Conservation (phyloP, 2,329 filamentous ascomycete genomes). For the Blumeriella jaapii region DNA sequence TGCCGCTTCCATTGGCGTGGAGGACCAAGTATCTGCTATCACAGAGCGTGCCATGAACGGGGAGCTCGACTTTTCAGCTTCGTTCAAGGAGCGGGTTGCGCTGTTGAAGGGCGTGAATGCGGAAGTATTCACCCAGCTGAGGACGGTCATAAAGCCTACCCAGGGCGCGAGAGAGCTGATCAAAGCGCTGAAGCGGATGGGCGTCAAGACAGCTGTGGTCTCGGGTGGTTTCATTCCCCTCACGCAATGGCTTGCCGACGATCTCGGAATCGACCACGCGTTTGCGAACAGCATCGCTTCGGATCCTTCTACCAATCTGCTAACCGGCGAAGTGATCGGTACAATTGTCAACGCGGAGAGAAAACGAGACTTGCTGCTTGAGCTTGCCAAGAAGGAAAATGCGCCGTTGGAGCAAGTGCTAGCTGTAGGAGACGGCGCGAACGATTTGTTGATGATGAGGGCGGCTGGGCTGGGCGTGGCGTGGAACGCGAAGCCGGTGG, state of each 20-base stretch:
- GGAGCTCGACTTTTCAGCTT: slow-evolving; percentile 82
- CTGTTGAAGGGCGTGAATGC: slow-evolving; percentile 72
- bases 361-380: slow-evolving; percentile 59
- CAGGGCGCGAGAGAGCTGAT: slow-evolving; percentile 68
- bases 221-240: slow-evolving; percentile 88
- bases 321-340: slow-evolving; percentile 64
- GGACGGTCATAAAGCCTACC: slow-evolving; percentile 66
- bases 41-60: slow-evolving; percentile 92
- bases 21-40: slow-evolving; percentile 73
- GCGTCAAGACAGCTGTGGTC: slow-evolving; percentile 79
- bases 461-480: slow-evolving; percentile 67
- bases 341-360: slow-evolving; percentile 65
- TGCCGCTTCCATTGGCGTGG: slow-evolving; percentile 72
- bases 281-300: slow-evolving; percentile 75
- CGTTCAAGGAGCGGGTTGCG: slow-evolving; percentile 67
- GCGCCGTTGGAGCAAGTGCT: slow-evolving; percentile 56
- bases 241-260: slow-evolving; percentile 71
- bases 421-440: slow-evolving; percentile 72
- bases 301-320: slow-evolving; percentile 38
- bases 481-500: slow-evolving; percentile 74
- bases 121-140: slow-evolving; percentile 68
- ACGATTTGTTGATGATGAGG: slow-evolving; percentile 71
- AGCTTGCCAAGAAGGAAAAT: slow-evolving; percentile 58
- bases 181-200: slow-evolving; percentile 60
- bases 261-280: slow-evolving; percentile 78